A percentile compares a stretch with the other conserved stretches of the same genome.
These are phyloP conservation scores for Plasmodium cynomolgi DNA, from an alignment of 169 alveolate species.

Conservation along the genomic window DNA sequence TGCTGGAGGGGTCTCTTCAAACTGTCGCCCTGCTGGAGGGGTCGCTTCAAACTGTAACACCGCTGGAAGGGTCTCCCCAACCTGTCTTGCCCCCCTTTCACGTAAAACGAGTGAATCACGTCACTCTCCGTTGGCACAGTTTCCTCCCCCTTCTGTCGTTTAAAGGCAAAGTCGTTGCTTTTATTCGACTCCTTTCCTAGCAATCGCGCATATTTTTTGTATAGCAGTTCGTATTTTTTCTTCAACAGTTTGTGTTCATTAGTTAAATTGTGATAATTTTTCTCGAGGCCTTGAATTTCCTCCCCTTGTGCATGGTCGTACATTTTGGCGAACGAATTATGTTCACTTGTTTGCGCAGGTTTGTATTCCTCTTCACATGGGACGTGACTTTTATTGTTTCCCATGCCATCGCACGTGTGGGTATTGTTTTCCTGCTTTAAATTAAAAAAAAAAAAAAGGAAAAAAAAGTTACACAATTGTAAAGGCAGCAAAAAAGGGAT, in stretches of 20 bases:
- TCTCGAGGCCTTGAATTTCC: neutral
- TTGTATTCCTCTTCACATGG: neutral
- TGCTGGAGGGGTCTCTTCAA: neutral
- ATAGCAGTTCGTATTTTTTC: slow-evolving; percentile 34
- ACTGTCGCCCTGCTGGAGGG: neutral
- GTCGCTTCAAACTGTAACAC: neutral
- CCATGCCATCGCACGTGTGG: neutral
- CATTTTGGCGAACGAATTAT: neutral
- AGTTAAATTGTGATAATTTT: slow-evolving; percentile 9
- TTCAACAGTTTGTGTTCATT: slow-evolving; percentile 45
- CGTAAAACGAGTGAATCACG: slow-evolving; percentile 57
- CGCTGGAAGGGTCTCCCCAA: neutral
- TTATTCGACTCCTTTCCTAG: slow-evolving; percentile 10
- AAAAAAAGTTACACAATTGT: neutral
- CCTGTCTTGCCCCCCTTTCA: neutral
- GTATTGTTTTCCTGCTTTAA: slow-evolving; percentile 15
- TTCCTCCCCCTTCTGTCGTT: slow-evolving; percentile 13
- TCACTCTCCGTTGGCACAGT: neutral
- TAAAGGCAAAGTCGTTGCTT: slow-evolving; percentile 54
- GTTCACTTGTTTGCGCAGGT: neutral
- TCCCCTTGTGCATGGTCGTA: neutral
- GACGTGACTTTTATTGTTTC: neutral
- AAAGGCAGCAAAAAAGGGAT: neutral
- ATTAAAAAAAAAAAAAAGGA: neutral
- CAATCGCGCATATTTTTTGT: slow-evolving; percentile 27